Base-by-base conservation (phyloP, 2,329 filamentous ascomycete genomes). In the Cladophialophora bantiana region DNA sequence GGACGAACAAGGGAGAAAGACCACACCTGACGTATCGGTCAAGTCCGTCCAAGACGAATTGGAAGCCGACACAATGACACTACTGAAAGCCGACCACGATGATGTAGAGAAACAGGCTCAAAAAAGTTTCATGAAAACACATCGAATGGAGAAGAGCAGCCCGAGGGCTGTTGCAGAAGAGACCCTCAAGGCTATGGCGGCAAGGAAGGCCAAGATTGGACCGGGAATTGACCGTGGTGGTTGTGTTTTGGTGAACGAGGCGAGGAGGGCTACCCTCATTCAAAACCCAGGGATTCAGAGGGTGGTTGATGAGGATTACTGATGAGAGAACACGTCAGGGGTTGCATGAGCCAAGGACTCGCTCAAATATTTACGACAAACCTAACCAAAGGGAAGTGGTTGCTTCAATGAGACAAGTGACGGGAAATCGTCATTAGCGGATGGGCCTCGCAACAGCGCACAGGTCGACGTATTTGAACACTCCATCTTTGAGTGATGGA, bases 221-320 rank as follows among this genome's bases (percentile, higher is more conserved):
- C 79, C 83, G 3, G 84, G 82, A 0, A 78, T 88, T 71, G 85
- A 86, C 63, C 78, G 80, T 53, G 83, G 81, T 48, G 86, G 86
- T 4, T 81, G 82, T 48, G 82, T 79, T 26, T 75, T 88, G 5
- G 85, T 83, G 3, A 88, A 82, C 36, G 79, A 82, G 20, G 81
- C 82, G 68, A 79, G 85, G 35, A 80, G 83, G 64, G 73, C 75
- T 64, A 83, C 82, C 0, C 82, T 88, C 60, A 76, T 81, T 26
- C 82, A 85, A 62, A 81, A 83, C 42, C 84, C 86, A 68, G 80
- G 82, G 50, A 79, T 83, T 35, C 83, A 74, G 73, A 77, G 75
- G 66, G 70, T 76, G 36, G 72, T 73, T 18, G 70, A 73, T 35
- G 65, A 60, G 3, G 68, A 72, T 35, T 66, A 72, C 45, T 72